Conservation (phyloP, 202 grass and related monocot genomes). For the Hordeum pubiflorum region DNA sequence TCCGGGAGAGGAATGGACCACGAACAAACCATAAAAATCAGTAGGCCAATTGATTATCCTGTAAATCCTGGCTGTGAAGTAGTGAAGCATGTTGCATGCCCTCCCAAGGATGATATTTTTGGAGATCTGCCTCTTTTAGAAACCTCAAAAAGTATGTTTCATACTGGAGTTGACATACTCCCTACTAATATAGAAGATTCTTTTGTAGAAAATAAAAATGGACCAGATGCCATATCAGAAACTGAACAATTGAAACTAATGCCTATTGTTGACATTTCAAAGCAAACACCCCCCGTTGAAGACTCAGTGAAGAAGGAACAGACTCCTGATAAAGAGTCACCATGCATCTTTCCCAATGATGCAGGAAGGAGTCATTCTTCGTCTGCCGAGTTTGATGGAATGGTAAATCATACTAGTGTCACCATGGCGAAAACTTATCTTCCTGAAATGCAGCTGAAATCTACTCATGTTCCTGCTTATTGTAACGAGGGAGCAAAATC, state of each 20-base stretch:
- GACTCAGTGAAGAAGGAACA: conserved; percentile 16
- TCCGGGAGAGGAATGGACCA: background rate
- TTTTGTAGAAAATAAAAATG: conserved; percentile 35
- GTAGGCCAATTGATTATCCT: conserved; percentile 5
- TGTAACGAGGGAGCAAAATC: conserved; percentile 17
- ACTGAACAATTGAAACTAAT: conserved; percentile 24
- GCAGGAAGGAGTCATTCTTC: background rate
- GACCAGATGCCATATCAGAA: conserved; percentile 30
- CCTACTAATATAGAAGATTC: conserved; percentile 41
- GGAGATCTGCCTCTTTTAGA: conserved; percentile 57
- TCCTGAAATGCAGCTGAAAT: conserved; percentile 32
- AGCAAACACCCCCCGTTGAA: conserved; percentile 8
- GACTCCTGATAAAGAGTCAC: background rate
- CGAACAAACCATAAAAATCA: background rate
- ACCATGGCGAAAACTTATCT: conserved; percentile 6
- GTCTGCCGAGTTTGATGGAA: background rate
- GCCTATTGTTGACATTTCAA: conserved; percentile 22
- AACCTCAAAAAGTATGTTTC: conserved; percentile 39
- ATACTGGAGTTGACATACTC: conserved; percentile 32
- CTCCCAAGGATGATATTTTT: conserved; percentile 62
- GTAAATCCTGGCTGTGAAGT: conserved; percentile 12
- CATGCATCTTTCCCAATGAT: conserved; percentile 10
- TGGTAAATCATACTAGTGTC: background rate
- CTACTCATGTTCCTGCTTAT: background rate
- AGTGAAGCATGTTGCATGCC: conserved; percentile 25